Base-by-base conservation (phyloP, 805 yeast genomes). In the Saturnispora dispora region DNA sequence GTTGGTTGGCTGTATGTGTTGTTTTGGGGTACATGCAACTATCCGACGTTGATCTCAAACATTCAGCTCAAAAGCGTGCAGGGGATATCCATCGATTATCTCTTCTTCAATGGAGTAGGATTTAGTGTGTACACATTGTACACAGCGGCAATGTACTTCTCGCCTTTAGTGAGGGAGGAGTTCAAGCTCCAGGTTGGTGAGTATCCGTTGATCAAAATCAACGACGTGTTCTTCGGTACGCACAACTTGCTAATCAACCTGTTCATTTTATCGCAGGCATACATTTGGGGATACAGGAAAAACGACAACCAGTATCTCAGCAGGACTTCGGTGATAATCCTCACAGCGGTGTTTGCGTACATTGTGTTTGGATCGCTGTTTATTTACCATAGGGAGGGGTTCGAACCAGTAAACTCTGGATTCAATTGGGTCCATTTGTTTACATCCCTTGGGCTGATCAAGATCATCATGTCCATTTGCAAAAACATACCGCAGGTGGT, bases 401-500 rank as follows among this genome's bases (percentile, higher is more conserved):
- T 55, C 7, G 32, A 48, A 8, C 58, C 57, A 13, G 43, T 25
- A 3, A 52, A 50, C 2, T 50, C 52, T 18, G 52, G 53, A 6
- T 51, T 61, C 32, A 63, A 65, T 47, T 67, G 69, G 69, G 53
- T 67, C 28, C 66, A 63, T 36, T 52, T 68, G 23, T 57, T 66
- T 28, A 66, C 67, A 8, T 60, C 66, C 1, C 50, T 68, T 17
- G 71, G 71, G 3, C 50, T 66, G 18, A 55, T 67, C 48, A 68
- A 68, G 44, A 63, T 67, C 22, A 22, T 53, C 11, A 65, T 67
- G 70, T 61, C 67, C 36, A 60, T 67, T 5, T 64, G 67, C 52
- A 68, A 68, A 50, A 67, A 67, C 51, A 60, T 65, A n/a, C 71
- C 70, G 2, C 71, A 68, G 47, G 55, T 63, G 13, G 27, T 60